Percentiles rank a stretch among this genome's conserved stretches.
Conservation (phyloP, 768 basidiomycete species). For the Mycena polygramma region DNA sequence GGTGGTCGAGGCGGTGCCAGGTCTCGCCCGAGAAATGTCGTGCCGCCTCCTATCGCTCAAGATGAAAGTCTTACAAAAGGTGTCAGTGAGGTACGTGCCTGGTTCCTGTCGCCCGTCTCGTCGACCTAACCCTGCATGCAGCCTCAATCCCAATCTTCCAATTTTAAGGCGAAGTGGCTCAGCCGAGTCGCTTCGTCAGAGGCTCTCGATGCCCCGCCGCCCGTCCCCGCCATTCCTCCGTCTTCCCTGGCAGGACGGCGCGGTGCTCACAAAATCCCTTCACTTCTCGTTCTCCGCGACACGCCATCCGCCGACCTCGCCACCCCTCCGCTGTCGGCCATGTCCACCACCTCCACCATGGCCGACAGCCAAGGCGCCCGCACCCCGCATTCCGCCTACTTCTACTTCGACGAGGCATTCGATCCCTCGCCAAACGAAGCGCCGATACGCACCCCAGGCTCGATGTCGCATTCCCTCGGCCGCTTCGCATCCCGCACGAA, state of each 20-base stretch:
- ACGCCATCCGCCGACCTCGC: not conserved
- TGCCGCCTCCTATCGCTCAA: not conserved
- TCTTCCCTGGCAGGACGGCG: slow-evolving; percentile 20
- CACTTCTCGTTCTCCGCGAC: slow-evolving; percentile 7
- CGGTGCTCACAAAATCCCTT: slow-evolving; percentile 9
- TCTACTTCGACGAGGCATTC: slow-evolving; percentile 36
- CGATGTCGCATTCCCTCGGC: slow-evolving; percentile 24
- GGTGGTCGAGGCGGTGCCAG: slow-evolving; percentile 27
- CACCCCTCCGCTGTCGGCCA: slow-evolving; percentile 21
- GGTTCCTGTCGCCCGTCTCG: not conserved
- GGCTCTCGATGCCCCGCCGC: not conserved
- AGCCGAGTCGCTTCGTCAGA: not conserved
- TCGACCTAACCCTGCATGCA: not conserved
- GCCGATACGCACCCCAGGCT: not conserved
- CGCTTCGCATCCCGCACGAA: slow-evolving; percentile 33
- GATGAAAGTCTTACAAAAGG: not conserved
- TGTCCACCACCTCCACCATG: slow-evolving; percentile 11
- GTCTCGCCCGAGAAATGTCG: slow-evolving; percentile 6
- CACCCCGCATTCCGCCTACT: slow-evolving; percentile 32
- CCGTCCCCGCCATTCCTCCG: not conserved
- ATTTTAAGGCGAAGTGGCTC: slow-evolving; percentile 15
- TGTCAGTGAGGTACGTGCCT: not conserved
- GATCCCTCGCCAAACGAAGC: not conserved
- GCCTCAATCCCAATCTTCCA: slow-evolving; percentile 15
- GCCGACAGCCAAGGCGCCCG: slow-evolving; percentile 6